Conservation (phyloP, 129 eudicot genomes). For the Lactuca sativa region DNA sequence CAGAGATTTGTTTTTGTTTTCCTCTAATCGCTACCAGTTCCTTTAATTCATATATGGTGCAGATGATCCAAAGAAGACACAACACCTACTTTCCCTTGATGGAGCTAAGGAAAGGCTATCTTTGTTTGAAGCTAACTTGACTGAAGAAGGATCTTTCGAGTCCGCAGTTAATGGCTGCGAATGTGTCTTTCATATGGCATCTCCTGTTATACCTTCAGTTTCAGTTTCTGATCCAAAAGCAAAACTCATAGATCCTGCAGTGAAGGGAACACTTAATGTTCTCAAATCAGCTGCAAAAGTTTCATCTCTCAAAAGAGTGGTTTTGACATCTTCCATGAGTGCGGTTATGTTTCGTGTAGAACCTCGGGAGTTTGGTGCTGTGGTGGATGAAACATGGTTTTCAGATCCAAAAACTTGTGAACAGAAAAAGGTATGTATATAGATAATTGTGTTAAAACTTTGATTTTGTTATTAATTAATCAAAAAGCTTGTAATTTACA, state of each 20-base stretch:
- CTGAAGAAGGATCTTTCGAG: conserved; percentile 4
- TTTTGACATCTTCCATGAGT: conserved; percentile 54
- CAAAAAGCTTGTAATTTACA: conserved; percentile 7
- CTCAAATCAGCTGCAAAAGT: conserved; percentile 47
- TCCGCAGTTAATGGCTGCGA: conserved; percentile 31
- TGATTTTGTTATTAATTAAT: not conserved
- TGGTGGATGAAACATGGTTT: conserved; percentile 55
- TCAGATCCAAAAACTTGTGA: conserved; percentile 42
- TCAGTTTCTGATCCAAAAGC: conserved; percentile 43
- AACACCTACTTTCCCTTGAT: conserved; percentile 15
- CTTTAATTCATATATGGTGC: conserved; percentile 3
- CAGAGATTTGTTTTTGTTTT: not conserved
- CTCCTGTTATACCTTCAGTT: conserved; percentile 29
- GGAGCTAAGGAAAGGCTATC: conserved; percentile 23
- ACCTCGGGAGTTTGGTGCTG: conserved; percentile 28
- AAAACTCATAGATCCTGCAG: conserved; percentile 49
- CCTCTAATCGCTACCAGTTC: not conserved
- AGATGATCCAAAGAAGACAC: conserved; percentile 19
- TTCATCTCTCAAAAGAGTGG: conserved; percentile 45
- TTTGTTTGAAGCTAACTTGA: conserved; percentile 17
- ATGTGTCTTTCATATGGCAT: conserved; percentile 52
- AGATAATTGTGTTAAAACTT: not conserved
- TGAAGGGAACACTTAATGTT: conserved; percentile 61
- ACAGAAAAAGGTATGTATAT: conserved; percentile 29
- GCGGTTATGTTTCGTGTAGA: conserved; percentile 30